Evolutionary conservation across 306 rosid species (phyloP), one percentile per base, ranked within the genome.

Genomic region (Pyrus betulifolia): DNA sequence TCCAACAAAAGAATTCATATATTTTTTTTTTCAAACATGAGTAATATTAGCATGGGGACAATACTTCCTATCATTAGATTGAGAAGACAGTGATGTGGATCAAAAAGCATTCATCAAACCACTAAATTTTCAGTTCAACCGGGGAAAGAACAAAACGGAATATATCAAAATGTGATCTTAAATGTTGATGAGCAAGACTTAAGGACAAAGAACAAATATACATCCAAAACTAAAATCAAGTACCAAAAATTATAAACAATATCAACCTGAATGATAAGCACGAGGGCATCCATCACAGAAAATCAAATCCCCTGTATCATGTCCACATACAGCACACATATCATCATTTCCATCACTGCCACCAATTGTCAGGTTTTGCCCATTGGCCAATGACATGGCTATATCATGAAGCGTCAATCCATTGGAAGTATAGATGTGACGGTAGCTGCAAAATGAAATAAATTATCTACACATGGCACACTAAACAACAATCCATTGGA

Each of bases 361-460:
- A 74, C 97, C 99, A 1, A 96, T 86, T 52, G 93, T 89, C 80
- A 93, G 89, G 75, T 87, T 93, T 83, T 96, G 99, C 65, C 99
- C 99, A 83, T 83, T 93, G 72, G 98, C 92, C 90, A 96, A 82
- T 25, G 99, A 96, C 61, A 88, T 92, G 42, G 99, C 97, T 83
- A 96, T 93, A 82, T 96, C 99, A 66, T 96, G 99, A 69, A 96
- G 99, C 8, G 99, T 91, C 76, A 96, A 83, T 79, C 99, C 99
- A 78, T 89, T 96, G 79, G 98, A 87, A 25, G 91, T 89, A 79
- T 96, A 96, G 78, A 96, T 93, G 90, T 96, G 99, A 40, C 99
- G 98, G 72, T 96, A 96, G 71, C 99, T 96, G 94, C 86, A 86
- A 82, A 62, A 62, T 42, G 28, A 77, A 51, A 78, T 38, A 59